phyloP scores from a whole-genome alignment of 1,284 basidiomycete species.

The Irpex sp. region DNA sequence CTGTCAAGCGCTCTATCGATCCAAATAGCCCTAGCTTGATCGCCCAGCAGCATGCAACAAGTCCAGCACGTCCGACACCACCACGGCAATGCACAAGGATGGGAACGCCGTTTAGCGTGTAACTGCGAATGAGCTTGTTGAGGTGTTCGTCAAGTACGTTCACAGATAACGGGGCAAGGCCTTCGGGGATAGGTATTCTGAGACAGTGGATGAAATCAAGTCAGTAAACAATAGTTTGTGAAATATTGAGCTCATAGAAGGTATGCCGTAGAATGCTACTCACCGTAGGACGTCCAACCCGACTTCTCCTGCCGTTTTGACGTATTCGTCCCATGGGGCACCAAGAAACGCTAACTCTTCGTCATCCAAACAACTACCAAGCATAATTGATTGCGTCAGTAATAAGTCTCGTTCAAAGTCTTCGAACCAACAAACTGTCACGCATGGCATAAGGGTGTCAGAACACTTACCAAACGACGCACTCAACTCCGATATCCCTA shows the following conservation, averaged over 20 bases:
- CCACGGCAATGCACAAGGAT: constrained; percentile 93
- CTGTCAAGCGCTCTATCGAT: constrained; percentile 39
- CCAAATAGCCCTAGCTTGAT: constrained; percentile 88
- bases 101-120: constrained; percentile 73
- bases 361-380: constrained; percentile 75
- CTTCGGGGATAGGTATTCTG: constrained; percentile 78
- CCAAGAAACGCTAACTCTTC: constrained; percentile 83
- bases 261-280: constrained; percentile 13
- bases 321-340: constrained; percentile 79
- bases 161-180: constrained; percentile 74
- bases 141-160: constrained; percentile 68
- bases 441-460: not conserved
- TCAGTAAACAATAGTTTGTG: not conserved
- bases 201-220: constrained; percentile 35
- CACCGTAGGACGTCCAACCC: constrained; percentile 75
- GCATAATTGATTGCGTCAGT: not conserved
- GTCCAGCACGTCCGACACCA: constrained; percentile 91
- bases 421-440: too few species aligned
- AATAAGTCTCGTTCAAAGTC: too few species aligned
- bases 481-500: constrained; percentile 71
- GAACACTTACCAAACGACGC: constrained; percentile 72
- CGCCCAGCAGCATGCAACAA: constrained; percentile 92
- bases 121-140: constrained; percentile 64
- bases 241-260: not conserved
- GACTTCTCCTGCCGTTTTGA: constrained; percentile 52